Conservation (phyloP, 306 rosid species). For the Urtica urens region DNA sequence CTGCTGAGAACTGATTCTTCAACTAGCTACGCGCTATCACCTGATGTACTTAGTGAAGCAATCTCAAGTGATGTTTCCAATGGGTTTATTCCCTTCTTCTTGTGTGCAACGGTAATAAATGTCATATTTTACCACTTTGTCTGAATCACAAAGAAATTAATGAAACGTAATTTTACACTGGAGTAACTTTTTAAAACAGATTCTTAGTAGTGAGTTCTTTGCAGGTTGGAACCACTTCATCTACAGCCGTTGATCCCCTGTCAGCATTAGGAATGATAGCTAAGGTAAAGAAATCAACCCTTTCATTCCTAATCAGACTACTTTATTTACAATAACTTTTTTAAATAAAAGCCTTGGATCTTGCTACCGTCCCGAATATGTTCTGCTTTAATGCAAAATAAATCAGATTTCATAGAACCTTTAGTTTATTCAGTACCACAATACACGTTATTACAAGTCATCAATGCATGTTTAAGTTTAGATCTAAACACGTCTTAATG, state of each 20-base stretch:
- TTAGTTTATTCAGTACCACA: too few species aligned
- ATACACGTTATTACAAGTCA: too few species aligned
- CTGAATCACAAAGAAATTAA: too few species aligned
- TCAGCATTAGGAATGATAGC: conserved; percentile 49
- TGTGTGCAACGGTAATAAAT: conserved; percentile 76
- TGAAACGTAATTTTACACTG: too few species aligned
- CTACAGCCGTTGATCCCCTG: conserved; percentile 88
- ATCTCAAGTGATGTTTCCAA: conserved; percentile 49
- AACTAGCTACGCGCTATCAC: conserved; percentile 60
- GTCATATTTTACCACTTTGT: too few species aligned
- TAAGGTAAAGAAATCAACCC: conserved; percentile 35
- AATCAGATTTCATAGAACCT: too few species aligned
- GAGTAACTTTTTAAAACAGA: background rate
- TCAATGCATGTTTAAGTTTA: too few species aligned
- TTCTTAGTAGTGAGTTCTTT: conserved; percentile 10
- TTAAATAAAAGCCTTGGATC: background rate
- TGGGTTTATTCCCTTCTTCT: conserved; percentile 77
- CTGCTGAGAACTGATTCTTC: conserved; percentile 55
- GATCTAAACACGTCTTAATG: conserved; percentile 15
- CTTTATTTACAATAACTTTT: background rate
- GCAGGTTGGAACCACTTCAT: conserved; percentile 93
- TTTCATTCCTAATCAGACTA: background rate
- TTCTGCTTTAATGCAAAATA: too few species aligned
- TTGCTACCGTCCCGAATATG: background rate
- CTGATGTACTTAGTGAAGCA: conserved; percentile 51